Evolutionary conservation across 805 yeast species (phyloP), one percentile per base, ranked within the genome.

Genomic region (Candida nonsorbophila): DNA sequence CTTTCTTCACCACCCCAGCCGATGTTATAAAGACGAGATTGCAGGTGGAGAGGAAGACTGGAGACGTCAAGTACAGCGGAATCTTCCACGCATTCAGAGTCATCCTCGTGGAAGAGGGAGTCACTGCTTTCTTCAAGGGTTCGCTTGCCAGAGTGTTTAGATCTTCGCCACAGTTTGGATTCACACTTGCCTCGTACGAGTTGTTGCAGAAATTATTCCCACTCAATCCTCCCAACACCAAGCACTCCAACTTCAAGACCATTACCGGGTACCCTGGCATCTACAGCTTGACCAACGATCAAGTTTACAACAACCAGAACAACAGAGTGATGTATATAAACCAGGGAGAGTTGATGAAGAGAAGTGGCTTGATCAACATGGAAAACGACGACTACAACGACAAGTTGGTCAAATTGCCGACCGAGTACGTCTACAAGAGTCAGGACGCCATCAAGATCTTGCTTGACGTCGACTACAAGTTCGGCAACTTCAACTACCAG

Each of bases 121-220:
- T 79, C 34, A 58, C 67, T 37, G 94, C 96, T 8, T 84, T 90
- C 52, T 90, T 88, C 72, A 90, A 90, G 67, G 98, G 98, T 47
- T 94, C 97, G 21, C 74, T 88, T 34, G 97, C 97, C 5, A 77
- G 98, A 58, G 87, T 90, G 22, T 67, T 87, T 49, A 75, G 97
- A 60, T 88, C 97, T 4, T 87, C 97, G 1, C 98, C 98, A 6
- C 98, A 90, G 59, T 90, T 90, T 56, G 98, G 97, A 32, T 88
- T 88, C 62, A 90, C 98, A 5, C 72, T 90, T 47, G 97, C 97
- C n/a, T 88, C 95, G 15, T 90, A 92, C 60, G 98, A 90, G 58
- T 58, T 92, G 19, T 78, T 90, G 57, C 95, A 90, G 54, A 74
- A 69, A 27, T 47, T 79, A 46, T 66, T 86, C 58, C 95, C 96